Evolutionary conservation across 1,139 yeast genomes (phyloP).

Genomic region (Tardiomyces depauwii): DNA sequence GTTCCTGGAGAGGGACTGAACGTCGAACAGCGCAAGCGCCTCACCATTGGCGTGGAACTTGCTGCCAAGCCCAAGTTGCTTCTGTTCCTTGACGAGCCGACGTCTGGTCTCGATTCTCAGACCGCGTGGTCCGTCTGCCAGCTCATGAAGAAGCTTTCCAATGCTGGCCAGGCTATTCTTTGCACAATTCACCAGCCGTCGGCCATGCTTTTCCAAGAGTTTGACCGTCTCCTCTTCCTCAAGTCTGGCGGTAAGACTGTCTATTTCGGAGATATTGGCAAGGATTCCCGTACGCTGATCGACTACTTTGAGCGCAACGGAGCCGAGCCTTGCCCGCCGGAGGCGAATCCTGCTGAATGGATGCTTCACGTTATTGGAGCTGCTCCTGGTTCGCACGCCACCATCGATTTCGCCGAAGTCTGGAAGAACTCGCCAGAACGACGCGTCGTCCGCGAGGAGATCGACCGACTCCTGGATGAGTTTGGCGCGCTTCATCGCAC

Average conservation of each 20-base stretch:
- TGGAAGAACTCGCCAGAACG: constrained; percentile 55
- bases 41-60: constrained; percentile 77
- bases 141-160: constrained; percentile 61
- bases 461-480: constrained; percentile 31
- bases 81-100: constrained; percentile 82
- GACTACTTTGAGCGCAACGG: constrained; percentile 62
- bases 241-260: constrained; percentile 70
- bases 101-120: constrained; percentile 87
- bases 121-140: constrained; percentile 83
- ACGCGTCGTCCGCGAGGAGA: constrained; percentile 27
- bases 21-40: constrained; percentile 78
- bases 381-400: constrained; percentile 64
- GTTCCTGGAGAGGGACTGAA: constrained; percentile 64
- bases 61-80: constrained; percentile 80
- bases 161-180: constrained; percentile 71
- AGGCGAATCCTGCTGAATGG: constrained; percentile 77
- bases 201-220: constrained; percentile 63
- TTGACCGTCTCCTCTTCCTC: constrained; percentile 62
- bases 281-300: constrained; percentile 47
- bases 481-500: constrained; percentile 15
- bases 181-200: constrained; percentile 84
- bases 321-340: constrained; percentile 51
- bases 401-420: constrained; percentile 51
- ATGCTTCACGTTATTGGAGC: constrained; percentile 74
- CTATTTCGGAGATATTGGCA: constrained; percentile 71